These are phyloP conservation scores for Metschnikowia vanudenii DNA, from an alignment of 805 yeast genomes.

Conservation along the genomic window DNA sequence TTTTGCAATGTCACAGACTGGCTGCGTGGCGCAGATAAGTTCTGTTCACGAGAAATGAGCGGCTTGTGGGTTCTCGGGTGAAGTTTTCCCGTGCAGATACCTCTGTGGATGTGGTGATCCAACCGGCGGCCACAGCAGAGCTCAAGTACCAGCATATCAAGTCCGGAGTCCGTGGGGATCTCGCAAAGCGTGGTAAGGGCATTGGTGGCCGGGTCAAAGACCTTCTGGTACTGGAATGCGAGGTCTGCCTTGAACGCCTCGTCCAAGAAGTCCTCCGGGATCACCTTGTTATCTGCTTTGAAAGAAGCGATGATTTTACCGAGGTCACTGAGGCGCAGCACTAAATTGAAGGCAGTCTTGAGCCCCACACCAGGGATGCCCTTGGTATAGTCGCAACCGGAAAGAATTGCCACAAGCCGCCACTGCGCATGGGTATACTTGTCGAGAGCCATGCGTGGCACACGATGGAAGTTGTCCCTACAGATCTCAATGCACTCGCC, in stretches of 20 bases:
- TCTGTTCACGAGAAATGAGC: conserved; percentile 48
- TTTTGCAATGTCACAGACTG: conserved; percentile 4
- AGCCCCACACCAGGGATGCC: conserved; percentile 85
- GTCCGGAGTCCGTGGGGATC: conserved; percentile 44
- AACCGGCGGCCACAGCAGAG: conserved; percentile 47
- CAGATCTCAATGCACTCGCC: conserved; percentile 70
- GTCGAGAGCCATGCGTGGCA: conserved; percentile 51
- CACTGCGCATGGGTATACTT: conserved; percentile 55
- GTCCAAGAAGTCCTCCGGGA: conserved; percentile 57
- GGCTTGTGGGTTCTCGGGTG: conserved; percentile 59
- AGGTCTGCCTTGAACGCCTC: conserved; percentile 67
- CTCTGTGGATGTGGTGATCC: conserved; percentile 47
- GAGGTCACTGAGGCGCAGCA: conserved; percentile 49
- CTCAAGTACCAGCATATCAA: conserved; percentile 42
- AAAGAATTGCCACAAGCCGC: conserved; percentile 73
- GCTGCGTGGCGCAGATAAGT: conserved; percentile 21
- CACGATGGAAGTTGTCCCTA: conserved; percentile 50
- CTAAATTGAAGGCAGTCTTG: conserved; percentile 65
- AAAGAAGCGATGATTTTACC: conserved; percentile 58
- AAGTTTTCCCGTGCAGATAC: conserved; percentile 62
- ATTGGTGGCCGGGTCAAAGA: conserved; percentile 62
- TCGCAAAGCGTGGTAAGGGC: conserved; percentile 57
- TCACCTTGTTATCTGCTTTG: conserved; percentile 56
- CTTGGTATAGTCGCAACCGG: conserved; percentile 96
- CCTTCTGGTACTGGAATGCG: conserved; percentile 84